Conservation (phyloP, 805 yeast species). For the Pichia ethanolica region DNA sequence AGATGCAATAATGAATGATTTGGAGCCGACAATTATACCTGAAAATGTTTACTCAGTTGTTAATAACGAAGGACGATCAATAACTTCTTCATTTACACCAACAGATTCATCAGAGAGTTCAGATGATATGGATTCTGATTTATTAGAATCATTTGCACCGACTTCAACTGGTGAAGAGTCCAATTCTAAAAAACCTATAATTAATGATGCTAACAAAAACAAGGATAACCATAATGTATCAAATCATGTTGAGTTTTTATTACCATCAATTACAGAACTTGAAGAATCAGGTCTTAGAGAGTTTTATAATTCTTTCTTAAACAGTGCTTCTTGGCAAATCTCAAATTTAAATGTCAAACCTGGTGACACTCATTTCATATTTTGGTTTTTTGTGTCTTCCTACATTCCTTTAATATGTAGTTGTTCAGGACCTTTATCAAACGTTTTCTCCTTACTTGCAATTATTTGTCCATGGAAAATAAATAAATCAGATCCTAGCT, state of each 20-base stretch:
- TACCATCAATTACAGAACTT: slow-evolving; percentile 8
- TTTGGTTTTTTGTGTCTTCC: slow-evolving; percentile 62
- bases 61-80: too few species aligned
- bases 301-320: slow-evolving; percentile 22
- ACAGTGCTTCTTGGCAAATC: slow-evolving; percentile 25
- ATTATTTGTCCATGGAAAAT: slow-evolving; percentile 58
- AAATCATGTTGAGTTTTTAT: neutral
- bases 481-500: slow-evolving; percentile 5
- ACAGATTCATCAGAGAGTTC: neutral
- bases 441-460: slow-evolving; percentile 65
- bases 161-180: too few species aligned
- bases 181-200: too few species aligned
- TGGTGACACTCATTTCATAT: slow-evolving; percentile 24
- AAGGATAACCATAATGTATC: neutral
- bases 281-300: slow-evolving; percentile 14
- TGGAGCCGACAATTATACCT: neutral
- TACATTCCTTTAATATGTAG: slow-evolving; percentile 72
- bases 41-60: neutral
- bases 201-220: neutral
- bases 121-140: too few species aligned
- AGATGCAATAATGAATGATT: neutral
- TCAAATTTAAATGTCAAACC: slow-evolving; percentile 26
- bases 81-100: too few species aligned
- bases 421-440: slow-evolving; percentile 72
- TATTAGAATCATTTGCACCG: too few species aligned